These are phyloP conservation scores for Rhizopogon parksii DNA, from an alignment of 1,284 basidiomycete genomes.

Conservation along the genomic window DNA sequence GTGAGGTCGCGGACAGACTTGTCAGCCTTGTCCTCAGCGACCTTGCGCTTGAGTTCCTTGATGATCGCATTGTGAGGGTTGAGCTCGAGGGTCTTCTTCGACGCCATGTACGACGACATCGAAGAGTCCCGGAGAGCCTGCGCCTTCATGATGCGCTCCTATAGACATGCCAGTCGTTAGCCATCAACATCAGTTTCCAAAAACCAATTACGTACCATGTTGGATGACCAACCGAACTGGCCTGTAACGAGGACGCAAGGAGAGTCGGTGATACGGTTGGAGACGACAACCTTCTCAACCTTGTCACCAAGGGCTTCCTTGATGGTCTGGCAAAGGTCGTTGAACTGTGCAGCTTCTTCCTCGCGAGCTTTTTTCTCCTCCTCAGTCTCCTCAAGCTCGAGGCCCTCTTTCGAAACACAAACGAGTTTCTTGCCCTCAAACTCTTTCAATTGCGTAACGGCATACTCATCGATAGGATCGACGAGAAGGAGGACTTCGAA, in stretches of 20 bases:
- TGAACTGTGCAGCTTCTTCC: constrained; percentile 79
- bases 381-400: constrained; percentile 98
- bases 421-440: constrained; percentile 98
- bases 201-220: constrained; percentile 64
- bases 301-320: constrained; percentile 99
- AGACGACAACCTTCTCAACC: constrained; percentile 99
- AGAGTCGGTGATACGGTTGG: constrained; percentile 95
- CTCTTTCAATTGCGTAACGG: constrained; percentile 98
- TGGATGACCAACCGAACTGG: constrained; percentile 99
- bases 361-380: constrained; percentile 95
- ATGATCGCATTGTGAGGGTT: constrained; percentile 94
- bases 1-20: constrained; percentile 97
- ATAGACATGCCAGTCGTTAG: constrained; percentile 12
- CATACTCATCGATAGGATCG: constrained; percentile 98
- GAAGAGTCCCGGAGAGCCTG: constrained; percentile 97
- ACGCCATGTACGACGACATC: constrained; percentile 99
- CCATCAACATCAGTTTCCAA: neutral
- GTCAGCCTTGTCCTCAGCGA: constrained; percentile 95
- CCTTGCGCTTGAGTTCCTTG: constrained; percentile 94
- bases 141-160: constrained; percentile 99
- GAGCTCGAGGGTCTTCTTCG: constrained; percentile 98
- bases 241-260: constrained; percentile 97
- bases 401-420: constrained; percentile 98
- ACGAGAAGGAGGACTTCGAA: constrained; percentile 97
- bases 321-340: constrained; percentile 89